phyloP scores from a whole-genome alignment of 169 alveolate genomes.

The Plasmodium coatneyi region DNA sequence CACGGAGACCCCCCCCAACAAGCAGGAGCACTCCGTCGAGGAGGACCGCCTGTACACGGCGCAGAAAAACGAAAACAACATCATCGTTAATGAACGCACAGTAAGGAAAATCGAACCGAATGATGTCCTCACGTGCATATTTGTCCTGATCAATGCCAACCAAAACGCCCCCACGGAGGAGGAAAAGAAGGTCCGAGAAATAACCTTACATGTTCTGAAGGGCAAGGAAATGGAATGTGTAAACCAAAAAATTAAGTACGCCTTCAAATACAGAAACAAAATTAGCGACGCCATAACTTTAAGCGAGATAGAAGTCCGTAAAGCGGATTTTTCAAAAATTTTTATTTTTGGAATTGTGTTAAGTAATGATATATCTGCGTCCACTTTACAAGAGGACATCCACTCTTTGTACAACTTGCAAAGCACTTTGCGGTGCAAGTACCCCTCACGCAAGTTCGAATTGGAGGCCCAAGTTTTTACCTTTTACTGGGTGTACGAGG shows the following conservation, averaged over 20 bases:
- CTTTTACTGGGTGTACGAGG: slow-evolving; percentile 65
- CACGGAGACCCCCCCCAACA: neutral
- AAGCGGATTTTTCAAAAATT: slow-evolving; percentile 8
- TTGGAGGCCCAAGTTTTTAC: slow-evolving; percentile 36
- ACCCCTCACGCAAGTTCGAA: slow-evolving; percentile 4
- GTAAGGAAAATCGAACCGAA: neutral
- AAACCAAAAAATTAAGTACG: slow-evolving; percentile 4
- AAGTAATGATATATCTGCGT: slow-evolving; percentile 43
- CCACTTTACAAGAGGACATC: slow-evolving; percentile 19
- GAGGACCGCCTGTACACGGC: neutral
- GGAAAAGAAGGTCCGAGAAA: slow-evolving; percentile 65
- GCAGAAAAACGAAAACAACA: neutral
- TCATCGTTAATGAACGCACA: neutral
- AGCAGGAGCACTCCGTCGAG: neutral
- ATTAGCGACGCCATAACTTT: slow-evolving; percentile 62
- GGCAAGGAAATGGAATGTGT: slow-evolving; percentile 10
- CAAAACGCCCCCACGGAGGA: slow-evolving; percentile 9
- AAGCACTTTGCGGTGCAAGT: slow-evolving; percentile 18
- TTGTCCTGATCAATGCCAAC: slow-evolving; percentile 17
- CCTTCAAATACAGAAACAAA: slow-evolving; percentile 51
- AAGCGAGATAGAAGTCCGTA: slow-evolving; percentile 58
- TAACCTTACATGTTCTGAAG: slow-evolving; percentile 34
- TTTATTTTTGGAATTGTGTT: slow-evolving; percentile 38
- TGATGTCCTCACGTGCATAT: slow-evolving; percentile 10
- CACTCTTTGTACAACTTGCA: slow-evolving; percentile 28